Conservation (phyloP, 805 yeast genomes). For the Yamadazyma phyllophila region DNA sequence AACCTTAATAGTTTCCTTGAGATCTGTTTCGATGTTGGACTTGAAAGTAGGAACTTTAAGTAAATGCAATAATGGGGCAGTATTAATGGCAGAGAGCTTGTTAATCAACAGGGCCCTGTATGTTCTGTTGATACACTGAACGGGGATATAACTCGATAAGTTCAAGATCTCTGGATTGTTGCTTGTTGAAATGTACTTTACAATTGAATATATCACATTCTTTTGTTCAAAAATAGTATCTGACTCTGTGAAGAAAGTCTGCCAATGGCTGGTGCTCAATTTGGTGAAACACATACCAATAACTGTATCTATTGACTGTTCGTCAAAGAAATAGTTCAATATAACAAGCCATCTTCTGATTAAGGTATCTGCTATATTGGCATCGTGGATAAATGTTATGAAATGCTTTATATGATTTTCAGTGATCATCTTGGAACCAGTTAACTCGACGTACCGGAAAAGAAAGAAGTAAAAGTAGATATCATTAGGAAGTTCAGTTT, state of each 20-base stretch:
- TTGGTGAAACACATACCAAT: slow-evolving; percentile 3
- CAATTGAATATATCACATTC: neutral
- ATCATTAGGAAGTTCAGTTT: neutral
- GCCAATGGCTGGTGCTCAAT: neutral
- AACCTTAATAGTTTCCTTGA: slow-evolving; percentile 16
- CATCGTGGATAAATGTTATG: slow-evolving; percentile 10
- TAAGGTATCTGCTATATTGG: slow-evolving; percentile 14
- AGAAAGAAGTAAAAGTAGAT: slow-evolving; percentile 32
- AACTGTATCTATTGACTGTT: slow-evolving; percentile 16
- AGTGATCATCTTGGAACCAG: slow-evolving; percentile 11
- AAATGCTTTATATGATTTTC: slow-evolving; percentile 11
- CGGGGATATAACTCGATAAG: slow-evolving; percentile 39
- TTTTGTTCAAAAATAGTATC: slow-evolving; percentile 50
- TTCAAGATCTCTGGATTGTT: neutral
- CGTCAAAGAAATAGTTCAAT: slow-evolving; percentile 31
- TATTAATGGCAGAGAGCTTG: neutral
- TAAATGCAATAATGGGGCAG: slow-evolving; percentile 18
- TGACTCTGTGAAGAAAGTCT: slow-evolving; percentile 16
- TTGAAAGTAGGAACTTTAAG: slow-evolving; percentile 50
- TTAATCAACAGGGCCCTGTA: slow-evolving; percentile 17
- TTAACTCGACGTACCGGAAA: slow-evolving; percentile 52
- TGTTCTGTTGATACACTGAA: slow-evolving; percentile 42
- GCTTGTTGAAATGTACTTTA: neutral
- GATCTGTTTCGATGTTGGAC: slow-evolving; percentile 49
- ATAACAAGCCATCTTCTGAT: slow-evolving; percentile 59